These are phyloP conservation scores for Asterella californica DNA, from an alignment of 225 moss, liverwort and hornwort species.

Conservation along the genomic window DNA sequence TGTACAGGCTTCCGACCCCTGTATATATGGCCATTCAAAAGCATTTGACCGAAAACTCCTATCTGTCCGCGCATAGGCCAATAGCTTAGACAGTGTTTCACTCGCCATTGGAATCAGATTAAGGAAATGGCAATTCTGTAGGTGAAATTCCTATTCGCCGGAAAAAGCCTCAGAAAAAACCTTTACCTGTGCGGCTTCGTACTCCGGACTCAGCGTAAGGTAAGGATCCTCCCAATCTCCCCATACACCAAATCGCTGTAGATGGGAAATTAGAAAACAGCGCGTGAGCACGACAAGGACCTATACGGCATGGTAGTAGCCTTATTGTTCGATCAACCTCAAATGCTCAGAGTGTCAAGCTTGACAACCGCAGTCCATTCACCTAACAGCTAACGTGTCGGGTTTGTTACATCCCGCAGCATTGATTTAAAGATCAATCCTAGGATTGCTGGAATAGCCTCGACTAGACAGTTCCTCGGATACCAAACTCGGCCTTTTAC, in stretches of 20 bases:
- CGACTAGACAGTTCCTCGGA: neutral
- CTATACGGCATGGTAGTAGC: neutral
- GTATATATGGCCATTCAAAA: constrained; percentile 91
- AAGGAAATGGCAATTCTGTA: neutral
- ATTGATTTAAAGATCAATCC: too few species aligned
- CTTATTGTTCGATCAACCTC: neutral
- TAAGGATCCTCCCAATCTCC: constrained; percentile 97
- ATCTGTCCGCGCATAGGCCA: constrained; percentile 49
- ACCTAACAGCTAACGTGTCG: too few species aligned
- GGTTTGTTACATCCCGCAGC: too few species aligned
- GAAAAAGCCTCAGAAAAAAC: neutral
- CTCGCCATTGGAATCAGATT: too few species aligned
- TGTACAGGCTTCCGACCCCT: constrained; percentile 94
- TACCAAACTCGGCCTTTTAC: too few species aligned
- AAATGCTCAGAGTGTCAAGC: too few species aligned
- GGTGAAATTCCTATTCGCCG: neutral
- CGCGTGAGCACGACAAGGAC: neutral
- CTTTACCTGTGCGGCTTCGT: constrained; percentile 91
- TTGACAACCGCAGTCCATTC: too few species aligned
- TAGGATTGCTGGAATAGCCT: neutral
- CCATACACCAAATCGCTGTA: constrained; percentile 93
- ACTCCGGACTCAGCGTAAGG: constrained; percentile 85
- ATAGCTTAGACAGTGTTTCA: neutral
- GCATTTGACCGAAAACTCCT: constrained; percentile 92
- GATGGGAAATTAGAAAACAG: neutral